Evolutionary conservation across 2,329 filamentous ascomycete species (phyloP), one percentile per base, ranked within the genome.

Genomic region (Plenodomus lindquistii): DNA sequence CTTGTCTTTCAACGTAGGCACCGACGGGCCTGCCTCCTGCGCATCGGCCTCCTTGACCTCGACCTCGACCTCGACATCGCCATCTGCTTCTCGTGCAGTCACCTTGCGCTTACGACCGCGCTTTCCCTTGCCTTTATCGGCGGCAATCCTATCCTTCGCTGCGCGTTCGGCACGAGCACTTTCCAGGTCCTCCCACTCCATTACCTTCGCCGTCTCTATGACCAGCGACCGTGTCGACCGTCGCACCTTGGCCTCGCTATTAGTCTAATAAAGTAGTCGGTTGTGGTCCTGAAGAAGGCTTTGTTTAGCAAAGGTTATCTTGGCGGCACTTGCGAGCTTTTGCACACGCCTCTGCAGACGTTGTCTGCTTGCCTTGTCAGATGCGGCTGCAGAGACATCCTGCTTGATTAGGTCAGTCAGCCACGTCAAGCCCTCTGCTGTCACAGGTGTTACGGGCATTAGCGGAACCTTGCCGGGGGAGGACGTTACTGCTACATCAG

Each of bases 211-310:
- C 50, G 52, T 59, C 21, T 54, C 61, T 45, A 65, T 35, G 13
- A 67, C 52, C 19, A 51, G 22, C 40, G 57, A 62, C 47, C 49
- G 60, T 21, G 58, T 64, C 27, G 53, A 57, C 46, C 57, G 50
- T 19, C 60, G 56, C 39, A 44, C 48, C 55, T 66, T 66, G 24
- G 55, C 54, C 55, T 66, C 60, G 40, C 63, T 63, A 43, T 67
- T 63, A 10, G 64, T 58, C 44, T 52, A 52, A 17, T 39, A 47
- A 34, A 72, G 56, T 49, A 67, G 60, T 41, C 49, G 40, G 40
- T 60, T 68, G 34, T 60, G 54, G 35, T 70, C 59, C 38, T 66
- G 42, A 15, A 58, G 57, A 20, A 72, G 57, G 43, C 54, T 39
- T 43, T 20, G 17, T 37, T 56, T 40, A 18, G 59, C 52, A 48